Conservation (phyloP, 179 eudicot species). For the Corrigiola litoralis region DNA sequence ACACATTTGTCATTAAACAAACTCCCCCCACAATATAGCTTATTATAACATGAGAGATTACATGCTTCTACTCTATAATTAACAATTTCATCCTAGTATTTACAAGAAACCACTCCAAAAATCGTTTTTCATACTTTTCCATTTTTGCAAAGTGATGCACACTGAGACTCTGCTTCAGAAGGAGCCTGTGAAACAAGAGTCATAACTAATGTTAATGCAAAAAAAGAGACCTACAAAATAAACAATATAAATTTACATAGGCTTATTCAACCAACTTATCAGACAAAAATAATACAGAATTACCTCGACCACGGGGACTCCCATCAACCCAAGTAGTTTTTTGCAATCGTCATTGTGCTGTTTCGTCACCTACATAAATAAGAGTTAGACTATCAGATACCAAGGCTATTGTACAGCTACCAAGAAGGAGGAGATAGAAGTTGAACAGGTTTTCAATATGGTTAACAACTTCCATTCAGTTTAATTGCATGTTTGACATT, state of each 20-base stretch:
- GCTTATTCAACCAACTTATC: too few relatives aligned
- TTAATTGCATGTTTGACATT: too few relatives aligned
- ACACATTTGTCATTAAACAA: neutral
- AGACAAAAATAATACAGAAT: neutral
- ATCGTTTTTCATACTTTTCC: slow-evolving; percentile 56
- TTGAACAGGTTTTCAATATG: too few relatives aligned
- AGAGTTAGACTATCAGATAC: neutral
- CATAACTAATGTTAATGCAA: slow-evolving; percentile 1
- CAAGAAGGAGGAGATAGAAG: neutral
- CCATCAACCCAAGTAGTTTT: slow-evolving; percentile 83
- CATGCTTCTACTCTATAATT: slow-evolving; percentile 3
- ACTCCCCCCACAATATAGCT: neutral
- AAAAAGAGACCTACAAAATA: neutral
- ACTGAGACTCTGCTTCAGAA: slow-evolving; percentile 97
- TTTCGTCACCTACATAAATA: slow-evolving; percentile 63
- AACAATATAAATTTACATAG: neutral
- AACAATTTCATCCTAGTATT: neutral
- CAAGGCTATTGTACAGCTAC: neutral
- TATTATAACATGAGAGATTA: neutral
- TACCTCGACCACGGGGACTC: slow-evolving; percentile 98
- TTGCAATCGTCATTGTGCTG: slow-evolving; percentile 97
- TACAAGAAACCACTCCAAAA: too few relatives aligned
- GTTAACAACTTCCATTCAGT: too few relatives aligned
- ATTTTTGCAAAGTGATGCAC: slow-evolving; percentile 93
- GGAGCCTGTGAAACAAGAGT: slow-evolving; percentile 62